A percentile compares a stretch with the other conserved stretches of the same genome.
phyloP scores from a whole-genome alignment of 2,329 filamentous ascomycete species.

The Aureobasidium subglaciale region DNA sequence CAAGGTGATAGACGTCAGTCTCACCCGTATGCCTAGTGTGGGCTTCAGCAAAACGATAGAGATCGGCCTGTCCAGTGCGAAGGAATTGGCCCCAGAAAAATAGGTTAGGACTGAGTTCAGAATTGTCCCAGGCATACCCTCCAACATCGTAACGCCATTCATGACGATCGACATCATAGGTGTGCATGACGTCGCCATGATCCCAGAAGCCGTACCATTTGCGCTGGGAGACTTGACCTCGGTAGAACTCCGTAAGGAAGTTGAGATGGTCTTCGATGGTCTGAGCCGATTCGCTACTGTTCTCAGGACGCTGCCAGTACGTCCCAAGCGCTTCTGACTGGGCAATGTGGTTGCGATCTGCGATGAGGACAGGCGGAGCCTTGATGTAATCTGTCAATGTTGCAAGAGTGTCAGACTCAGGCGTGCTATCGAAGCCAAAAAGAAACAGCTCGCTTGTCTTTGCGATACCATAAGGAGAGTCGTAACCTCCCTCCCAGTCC shows the following conservation, averaged over 20 bases:
- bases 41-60: not conserved
- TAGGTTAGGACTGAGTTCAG: not conserved
- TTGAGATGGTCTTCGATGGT: not conserved
- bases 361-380: not conserved
- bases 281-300: not conserved
- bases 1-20: not conserved
- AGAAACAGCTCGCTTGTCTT: not conserved
- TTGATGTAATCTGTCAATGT: not conserved
- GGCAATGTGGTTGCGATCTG: not conserved
- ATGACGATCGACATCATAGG: not conserved
- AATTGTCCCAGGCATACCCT: not conserved
- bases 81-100: not conserved
- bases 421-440: not conserved
- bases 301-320: not conserved
- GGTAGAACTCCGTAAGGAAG: not conserved
- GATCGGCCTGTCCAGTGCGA: not conserved
- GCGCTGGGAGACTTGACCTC: not conserved
- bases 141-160: not conserved
- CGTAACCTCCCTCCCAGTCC: not conserved
- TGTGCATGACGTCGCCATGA: not conserved
- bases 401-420: not conserved
- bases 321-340: not conserved
- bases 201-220: slow-evolving; percentile 1
- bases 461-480: not conserved
- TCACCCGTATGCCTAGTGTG: not conserved